Evolutionary conservation across 2,329 filamentous ascomycete species (phyloP), one percentile per base, ranked within the genome.

Genomic region (Cadophora malorum): DNA sequence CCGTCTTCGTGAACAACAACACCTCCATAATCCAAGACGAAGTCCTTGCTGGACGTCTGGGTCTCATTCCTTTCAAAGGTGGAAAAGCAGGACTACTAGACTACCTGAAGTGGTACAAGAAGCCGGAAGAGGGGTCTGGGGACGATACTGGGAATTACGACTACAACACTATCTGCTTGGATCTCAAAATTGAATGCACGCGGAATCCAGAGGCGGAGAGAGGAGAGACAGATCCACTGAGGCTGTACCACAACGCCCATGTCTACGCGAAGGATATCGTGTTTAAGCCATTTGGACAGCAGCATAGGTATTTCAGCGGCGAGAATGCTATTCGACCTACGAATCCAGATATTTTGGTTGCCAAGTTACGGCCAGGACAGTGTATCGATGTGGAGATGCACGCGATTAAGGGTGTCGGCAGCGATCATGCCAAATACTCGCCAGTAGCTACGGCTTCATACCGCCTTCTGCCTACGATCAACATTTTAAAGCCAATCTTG

Each of bases 11-110:
- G 72, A 88, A 93, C 79, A 96, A 97, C 84, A 99, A 99, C 84
- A 98, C 95, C 62, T 97, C 93, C 5, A 94, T 99, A 45, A 96
- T 99, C 76, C 95, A 98, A 79, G 96, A 99, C 78, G 96, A 99
- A 83, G 95, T 99, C 4, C 89, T 99, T 63, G 91, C 94, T 19
- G 92, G 96, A 79, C 88, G 96, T 55, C 85, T 99, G 38, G 96
- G 96, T 68, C 88, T 99, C 56, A 91, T 99, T 65, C 96, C 96
- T 21, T 90, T 99, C 74, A 91, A 90, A 72, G 96, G 93, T 73
- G 88, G 89, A 69, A 88, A 90, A 72, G 86, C 91, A 65, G 94
- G 92, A 63, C 84, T 99, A 65, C 83, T 83, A 67, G 88, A 91
- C 74, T 94, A 90, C 83, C 85, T 98, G 82, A 90, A 89, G 78